Base-by-base conservation (phyloP, 805 yeast species). In the Cyberlindnera mississippiensis region DNA sequence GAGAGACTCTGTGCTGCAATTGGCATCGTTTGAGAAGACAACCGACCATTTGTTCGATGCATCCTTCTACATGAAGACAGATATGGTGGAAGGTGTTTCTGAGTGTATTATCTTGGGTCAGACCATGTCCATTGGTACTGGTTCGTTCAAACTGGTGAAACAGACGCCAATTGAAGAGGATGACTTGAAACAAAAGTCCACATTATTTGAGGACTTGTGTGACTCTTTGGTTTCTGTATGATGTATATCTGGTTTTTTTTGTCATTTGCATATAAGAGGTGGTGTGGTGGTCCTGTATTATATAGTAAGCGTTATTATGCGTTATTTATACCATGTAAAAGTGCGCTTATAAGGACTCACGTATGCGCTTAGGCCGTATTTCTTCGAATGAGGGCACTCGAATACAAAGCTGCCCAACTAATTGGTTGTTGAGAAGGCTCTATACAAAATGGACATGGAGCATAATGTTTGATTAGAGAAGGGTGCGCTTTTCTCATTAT, bases 21-120 rank as follows among this genome's bases (percentile, higher is more conserved):
- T 93, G 60, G 99, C 99, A 1, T 86, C 96, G 13, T 93, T 93
- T 62, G 99, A 93, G 63, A 93, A 93, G 70, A 93, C 99, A 4
- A 91, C 99, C 0, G 99, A 93, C 63, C 99, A 93, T 67, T 73
- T 93, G 63, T 93, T 93, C 57, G 99, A 93, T 63, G 99, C 99
- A 2, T 90, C 98, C 0, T 93, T 91, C 73, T 93, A 83, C 66
- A 91, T 90, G 96, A 93, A 93, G 74, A 83, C 82, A 17, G 99
- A 93, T 65, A 76, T 81, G 53, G 86, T 93, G 42, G 98, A 93
- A 64, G 99, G 99, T 68, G 99, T 93, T 14, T 85, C 96, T 19
- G 99, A 93, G 65, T 86, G 98, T 69, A 93, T 93, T 55, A 95
- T 93, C 55, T 72, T 93, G 50, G 99, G 99, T 33, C 98, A 93